These are phyloP conservation scores for Orobanche coerulescens DNA, from an alignment of 257 asterid species.

Conservation along the genomic window DNA sequence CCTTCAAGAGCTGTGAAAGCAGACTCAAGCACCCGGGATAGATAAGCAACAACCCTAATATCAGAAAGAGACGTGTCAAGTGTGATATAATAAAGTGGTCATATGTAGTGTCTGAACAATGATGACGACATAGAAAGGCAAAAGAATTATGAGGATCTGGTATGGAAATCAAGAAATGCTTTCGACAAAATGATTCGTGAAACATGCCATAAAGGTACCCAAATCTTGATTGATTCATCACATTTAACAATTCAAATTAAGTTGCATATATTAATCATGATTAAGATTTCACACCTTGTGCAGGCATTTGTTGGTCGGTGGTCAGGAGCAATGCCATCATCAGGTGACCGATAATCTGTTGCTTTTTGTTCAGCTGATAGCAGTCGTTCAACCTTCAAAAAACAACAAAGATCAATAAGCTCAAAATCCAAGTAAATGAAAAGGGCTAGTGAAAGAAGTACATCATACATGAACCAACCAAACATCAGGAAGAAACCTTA, in stretches of 20 bases:
- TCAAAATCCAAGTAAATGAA: constrained; percentile 11
- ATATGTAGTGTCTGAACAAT: background rate
- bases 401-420: constrained; percentile 15
- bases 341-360: constrained; percentile 85
- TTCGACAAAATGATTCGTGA: constrained; percentile 10
- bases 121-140: background rate
- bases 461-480: background rate
- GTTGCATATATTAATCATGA: constrained; percentile 14
- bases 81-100: background rate
- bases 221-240: background rate
- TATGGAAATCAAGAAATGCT: constrained; percentile 16
- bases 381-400: constrained; percentile 76
- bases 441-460: constrained; percentile 4
- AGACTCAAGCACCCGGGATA: constrained; percentile 90
- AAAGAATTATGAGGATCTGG: background rate
- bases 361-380: constrained; percentile 92
- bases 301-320: constrained; percentile 96
- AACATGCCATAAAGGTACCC: background rate
- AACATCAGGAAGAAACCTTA: constrained; percentile 11
- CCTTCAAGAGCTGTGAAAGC: constrained; percentile 98
- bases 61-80: constrained; percentile 21
- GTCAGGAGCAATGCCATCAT: constrained; percentile 89
- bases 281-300: constrained; percentile 48
- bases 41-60: constrained; percentile 87
- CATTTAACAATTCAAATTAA: constrained; percentile 5